Evolutionary conservation across 306 rosid species (phyloP), one percentile per base, ranked within the genome.

Genomic region (Hylodesmum podocarpum): DNA sequence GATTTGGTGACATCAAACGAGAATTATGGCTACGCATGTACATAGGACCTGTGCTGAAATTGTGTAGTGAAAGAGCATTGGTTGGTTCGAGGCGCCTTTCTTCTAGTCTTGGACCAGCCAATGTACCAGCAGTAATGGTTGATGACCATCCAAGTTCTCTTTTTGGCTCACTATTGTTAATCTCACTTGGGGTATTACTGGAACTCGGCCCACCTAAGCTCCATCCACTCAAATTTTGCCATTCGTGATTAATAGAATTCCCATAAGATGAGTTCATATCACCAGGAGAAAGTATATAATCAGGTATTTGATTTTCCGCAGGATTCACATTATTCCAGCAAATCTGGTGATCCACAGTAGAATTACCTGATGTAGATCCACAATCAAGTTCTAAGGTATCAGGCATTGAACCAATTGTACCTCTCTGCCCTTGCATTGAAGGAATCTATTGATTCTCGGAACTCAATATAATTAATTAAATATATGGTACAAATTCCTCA

Each of bases 351-450:
- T 84, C 93, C 66, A 76, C 70, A 41, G 89, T 61, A 66, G 91
- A 51, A 76, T 84, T 88, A 54, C 78, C 84, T 19, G 96, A 87
- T n/a, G 91, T 37, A 69, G 89, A 76, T 50, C 93, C 98, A 84
- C 84, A 89, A 39, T 92, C 91, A 75, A 90, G 87, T 67, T 92
- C 91, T 57, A 92, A 70, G 33, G 92, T 84, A 74, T 92, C 94
- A 49, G 94, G 78, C 79, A 90, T 83, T 57, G 91, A 86, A 83
- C 92, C 94, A 44, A 90, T 43, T 67, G 87, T 79, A 85, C 97
- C 91, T 84, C 97, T 90, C 84, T 87, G 90, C 87, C 96, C 92
- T 92, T 92, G 94, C 96, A 92, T 90, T 82, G 82, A 86, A 79
- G 75, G 53, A 21, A 51, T 61, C 79, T 78, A 75, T 8, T 79